phyloP scores from a whole-genome alignment of 2,329 filamentous ascomycete genomes.

The Ampelomyces quisqualis region DNA sequence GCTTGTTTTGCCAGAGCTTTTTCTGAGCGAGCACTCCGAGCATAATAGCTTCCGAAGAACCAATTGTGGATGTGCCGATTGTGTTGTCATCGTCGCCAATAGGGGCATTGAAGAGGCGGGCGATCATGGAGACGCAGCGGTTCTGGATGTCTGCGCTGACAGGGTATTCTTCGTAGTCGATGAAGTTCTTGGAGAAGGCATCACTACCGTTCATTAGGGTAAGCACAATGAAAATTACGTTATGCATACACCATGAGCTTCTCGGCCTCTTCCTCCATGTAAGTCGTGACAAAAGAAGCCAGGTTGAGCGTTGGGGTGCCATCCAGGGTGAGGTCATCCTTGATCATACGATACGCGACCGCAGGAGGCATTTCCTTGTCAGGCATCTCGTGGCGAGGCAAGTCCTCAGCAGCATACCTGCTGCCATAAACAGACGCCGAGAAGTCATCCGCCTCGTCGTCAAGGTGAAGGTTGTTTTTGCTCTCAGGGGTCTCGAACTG shows the following conservation, averaged over 20 bases:
- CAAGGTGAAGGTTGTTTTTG: slow-evolving; percentile 26
- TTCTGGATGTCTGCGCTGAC: slow-evolving; percentile 66
- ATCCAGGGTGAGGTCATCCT: slow-evolving; percentile 84
- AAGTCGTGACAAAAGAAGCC: slow-evolving; percentile 92
- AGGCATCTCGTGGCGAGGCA: slow-evolving; percentile 84
- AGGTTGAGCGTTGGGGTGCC: slow-evolving; percentile 65
- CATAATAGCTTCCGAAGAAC: slow-evolving; percentile 79
- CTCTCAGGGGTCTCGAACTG: slow-evolving; percentile 12
- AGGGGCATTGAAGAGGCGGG: slow-evolving; percentile 76
- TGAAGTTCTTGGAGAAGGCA: slow-evolving; percentile 89
- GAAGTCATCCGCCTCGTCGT: slow-evolving; percentile 54
- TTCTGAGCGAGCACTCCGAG: slow-evolving; percentile 87
- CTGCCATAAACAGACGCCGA: slow-evolving; percentile 86
- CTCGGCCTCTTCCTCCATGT: slow-evolving; percentile 96
- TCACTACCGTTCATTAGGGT: slow-evolving; percentile 49
- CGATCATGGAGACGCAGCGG: slow-evolving; percentile 67
- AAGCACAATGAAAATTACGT: background rate
- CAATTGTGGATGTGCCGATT: slow-evolving; percentile 85
- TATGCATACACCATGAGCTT: slow-evolving; percentile 79
- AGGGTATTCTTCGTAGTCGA: slow-evolving; percentile 54
- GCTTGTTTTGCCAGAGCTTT: slow-evolving; percentile 86
- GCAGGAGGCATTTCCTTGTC: slow-evolving; percentile 79
- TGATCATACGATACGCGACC: slow-evolving; percentile 93
- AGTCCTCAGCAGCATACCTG: slow-evolving; percentile 74
- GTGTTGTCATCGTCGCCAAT: slow-evolving; percentile 59